Evolutionary conservation across 441 rosid species (phyloP).

Genomic region (Erysimum cheiri): DNA sequence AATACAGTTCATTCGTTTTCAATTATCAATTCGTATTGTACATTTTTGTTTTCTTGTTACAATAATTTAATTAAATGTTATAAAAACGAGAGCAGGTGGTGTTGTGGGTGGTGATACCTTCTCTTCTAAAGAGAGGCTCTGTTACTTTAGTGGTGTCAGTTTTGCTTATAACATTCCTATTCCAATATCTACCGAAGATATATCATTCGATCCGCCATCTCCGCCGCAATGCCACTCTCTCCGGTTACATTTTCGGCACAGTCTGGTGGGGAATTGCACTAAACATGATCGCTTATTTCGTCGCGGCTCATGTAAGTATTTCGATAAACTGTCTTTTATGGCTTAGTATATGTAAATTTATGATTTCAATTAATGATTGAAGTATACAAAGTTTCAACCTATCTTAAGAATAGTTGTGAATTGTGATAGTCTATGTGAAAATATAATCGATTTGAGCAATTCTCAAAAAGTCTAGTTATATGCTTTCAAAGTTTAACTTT

Average conservation of each 20-base stretch:
- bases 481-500: background rate
- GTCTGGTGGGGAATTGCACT: constrained; percentile 98
- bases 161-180: constrained; percentile 64
- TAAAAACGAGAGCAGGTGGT: constrained; percentile 56
- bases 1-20: constrained; percentile 35
- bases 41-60: constrained; percentile 34
- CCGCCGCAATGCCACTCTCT: constrained; percentile 80
- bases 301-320: constrained; percentile 90
- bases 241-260: constrained; percentile 90
- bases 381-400: background rate
- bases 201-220: constrained; percentile 84
- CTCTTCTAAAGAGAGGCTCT: constrained; percentile 60
- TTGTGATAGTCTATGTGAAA: background rate
- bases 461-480: background rate
- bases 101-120: constrained; percentile 79
- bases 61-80: constrained; percentile 9
- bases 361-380: too few relatives aligned
- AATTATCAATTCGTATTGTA: constrained; percentile 23
- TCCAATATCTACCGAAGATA: constrained; percentile 91
- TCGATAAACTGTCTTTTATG: background rate
- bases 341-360: background rate
- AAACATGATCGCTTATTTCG: constrained; percentile 90
- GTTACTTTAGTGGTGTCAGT: constrained; percentile 71
- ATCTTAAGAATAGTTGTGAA: background rate
- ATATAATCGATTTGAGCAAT: background rate